phyloP scores from a whole-genome alignment of 2,329 filamentous ascomycete species.

The Beauveria australis region DNA sequence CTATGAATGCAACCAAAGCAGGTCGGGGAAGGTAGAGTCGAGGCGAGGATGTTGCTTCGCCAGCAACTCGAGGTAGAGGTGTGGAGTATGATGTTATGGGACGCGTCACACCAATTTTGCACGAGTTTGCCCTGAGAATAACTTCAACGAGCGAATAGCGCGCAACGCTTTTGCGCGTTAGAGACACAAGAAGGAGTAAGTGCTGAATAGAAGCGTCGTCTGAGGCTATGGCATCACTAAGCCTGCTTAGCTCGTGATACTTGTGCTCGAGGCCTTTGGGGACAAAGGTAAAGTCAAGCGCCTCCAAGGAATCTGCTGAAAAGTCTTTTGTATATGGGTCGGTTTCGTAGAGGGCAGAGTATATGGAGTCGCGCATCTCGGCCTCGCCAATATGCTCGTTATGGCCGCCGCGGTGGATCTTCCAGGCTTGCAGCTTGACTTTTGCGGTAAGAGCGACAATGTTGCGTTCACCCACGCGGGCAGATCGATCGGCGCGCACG shows the following conservation, averaged over 20 bases:
- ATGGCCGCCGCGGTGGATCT: constrained; percentile 78
- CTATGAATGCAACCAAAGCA: constrained; percentile 70
- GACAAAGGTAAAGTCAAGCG: constrained; percentile 73
- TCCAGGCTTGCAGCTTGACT: constrained; percentile 78
- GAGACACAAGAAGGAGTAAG: constrained; percentile 53
- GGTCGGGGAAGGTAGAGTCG: constrained; percentile 71
- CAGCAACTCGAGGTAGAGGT: constrained; percentile 33
- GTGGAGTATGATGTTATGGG: constrained; percentile 58
- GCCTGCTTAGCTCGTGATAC: constrained; percentile 40
- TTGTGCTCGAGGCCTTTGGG: constrained; percentile 43
- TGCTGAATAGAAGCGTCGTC: constrained; percentile 47
- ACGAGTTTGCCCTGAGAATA: constrained; percentile 44
- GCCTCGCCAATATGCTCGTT: constrained; percentile 65
- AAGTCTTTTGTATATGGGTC: constrained; percentile 41
- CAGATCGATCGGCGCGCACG: constrained; percentile 63
- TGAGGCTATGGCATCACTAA: constrained; percentile 41
- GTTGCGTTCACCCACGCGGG: constrained; percentile 73
- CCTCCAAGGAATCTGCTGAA: constrained; percentile 54
- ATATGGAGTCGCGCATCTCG: constrained; percentile 59
- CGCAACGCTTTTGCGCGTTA: constrained; percentile 42
- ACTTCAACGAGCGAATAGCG: constrained; percentile 73
- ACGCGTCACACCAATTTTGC: constrained; percentile 57
- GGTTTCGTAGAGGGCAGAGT: constrained; percentile 50
- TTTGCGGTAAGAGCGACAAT: constrained; percentile 71
- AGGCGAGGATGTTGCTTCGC: constrained; percentile 38